Percentiles rank a stretch among this genome's conserved stretches.
phyloP scores from a whole-genome alignment of 768 basidiomycete genomes.

The Kwoniella europaea region DNA sequence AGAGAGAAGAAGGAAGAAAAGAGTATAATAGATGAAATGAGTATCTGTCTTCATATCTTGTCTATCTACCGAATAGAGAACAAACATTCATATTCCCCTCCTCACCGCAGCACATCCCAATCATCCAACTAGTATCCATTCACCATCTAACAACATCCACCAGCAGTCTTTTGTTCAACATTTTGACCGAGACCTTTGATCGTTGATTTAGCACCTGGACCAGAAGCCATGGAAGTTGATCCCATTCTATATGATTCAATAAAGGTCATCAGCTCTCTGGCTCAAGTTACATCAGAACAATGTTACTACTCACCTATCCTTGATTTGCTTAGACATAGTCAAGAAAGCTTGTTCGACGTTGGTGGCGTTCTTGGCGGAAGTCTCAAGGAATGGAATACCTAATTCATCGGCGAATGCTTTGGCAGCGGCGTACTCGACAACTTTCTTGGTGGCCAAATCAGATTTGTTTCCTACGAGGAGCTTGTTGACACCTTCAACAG shows the following conservation, averaged over 20 bases:
- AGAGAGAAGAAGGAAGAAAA: neutral
- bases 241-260: constrained; percentile 45
- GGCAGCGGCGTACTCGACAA: constrained; percentile 55
- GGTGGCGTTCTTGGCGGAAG: constrained; percentile 94
- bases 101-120: neutral
- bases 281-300: constrained; percentile 14
- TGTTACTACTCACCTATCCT: constrained; percentile 51
- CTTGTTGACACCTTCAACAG: constrained; percentile 99
- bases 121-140: neutral
- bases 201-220: constrained; percentile 55
- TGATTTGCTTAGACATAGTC: constrained; percentile 81
- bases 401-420: constrained; percentile 86
- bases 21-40: neutral
- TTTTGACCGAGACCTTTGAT: constrained; percentile 56
- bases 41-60: neutral
- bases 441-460: constrained; percentile 93
- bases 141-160: constrained; percentile 54
- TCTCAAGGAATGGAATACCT: constrained; percentile 95
- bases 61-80: constrained; percentile 1
- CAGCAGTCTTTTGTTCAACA: constrained; percentile 56
- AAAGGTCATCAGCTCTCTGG: neutral
- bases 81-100: neutral
- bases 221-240: constrained; percentile 55
- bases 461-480: constrained; percentile 98
- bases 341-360: constrained; percentile 99